Evolutionary conservation across 2,329 filamentous ascomycete species (phyloP).

Genomic region (Calycina herbarum): DNA sequence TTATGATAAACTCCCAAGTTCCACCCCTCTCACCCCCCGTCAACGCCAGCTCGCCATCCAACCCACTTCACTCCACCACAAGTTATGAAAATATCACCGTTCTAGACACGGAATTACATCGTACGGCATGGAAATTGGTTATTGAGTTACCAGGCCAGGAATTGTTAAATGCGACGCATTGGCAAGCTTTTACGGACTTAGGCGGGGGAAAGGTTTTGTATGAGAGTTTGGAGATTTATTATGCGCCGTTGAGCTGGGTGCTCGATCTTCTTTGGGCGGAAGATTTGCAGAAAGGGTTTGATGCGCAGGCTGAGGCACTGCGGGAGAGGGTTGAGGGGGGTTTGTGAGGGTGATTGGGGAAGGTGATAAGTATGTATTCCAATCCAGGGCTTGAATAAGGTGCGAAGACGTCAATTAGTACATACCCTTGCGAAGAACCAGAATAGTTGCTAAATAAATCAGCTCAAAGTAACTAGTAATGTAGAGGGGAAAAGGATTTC

Average conservation of each 20-base stretch:
- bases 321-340: background rate
- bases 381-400: too few relatives aligned
- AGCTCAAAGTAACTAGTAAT: too few relatives aligned
- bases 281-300: background rate
- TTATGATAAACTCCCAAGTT: background rate
- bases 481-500: too few relatives aligned
- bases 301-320: background rate
- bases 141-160: background rate
- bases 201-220: background rate
- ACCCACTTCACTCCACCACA: background rate
- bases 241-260: background rate
- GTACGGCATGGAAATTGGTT: background rate
- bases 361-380: too few relatives aligned
- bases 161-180: background rate
- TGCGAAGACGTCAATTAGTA: too few relatives aligned
- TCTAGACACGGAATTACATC: background rate
- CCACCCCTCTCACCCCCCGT: background rate
- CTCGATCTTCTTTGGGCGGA: background rate
- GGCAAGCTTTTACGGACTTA: background rate
- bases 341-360: background rate
- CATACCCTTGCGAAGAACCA: too few relatives aligned
- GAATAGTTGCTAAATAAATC: too few relatives aligned
- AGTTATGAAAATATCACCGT: background rate
- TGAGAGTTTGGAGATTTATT: conserved; percentile 1
- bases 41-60: background rate